These are phyloP conservation scores for Harrya chromipes DNA, from an alignment of 768 basidiomycete genomes.

Conservation along the genomic window DNA sequence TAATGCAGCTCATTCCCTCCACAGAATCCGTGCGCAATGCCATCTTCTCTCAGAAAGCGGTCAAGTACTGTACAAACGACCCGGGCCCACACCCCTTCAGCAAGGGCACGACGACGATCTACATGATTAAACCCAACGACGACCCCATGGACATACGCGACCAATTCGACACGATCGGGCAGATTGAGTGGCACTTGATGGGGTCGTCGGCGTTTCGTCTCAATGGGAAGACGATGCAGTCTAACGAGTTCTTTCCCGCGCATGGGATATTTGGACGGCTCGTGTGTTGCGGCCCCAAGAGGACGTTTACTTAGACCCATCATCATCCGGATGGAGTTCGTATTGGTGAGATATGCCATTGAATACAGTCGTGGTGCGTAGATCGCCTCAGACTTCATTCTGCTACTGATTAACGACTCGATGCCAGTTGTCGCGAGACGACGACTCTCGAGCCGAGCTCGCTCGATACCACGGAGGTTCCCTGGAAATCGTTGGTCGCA, in stretches of 20 bases:
- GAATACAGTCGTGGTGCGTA: slow-evolving; percentile 15
- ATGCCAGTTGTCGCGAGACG: slow-evolving; percentile 20
- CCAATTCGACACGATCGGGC: slow-evolving; percentile 30
- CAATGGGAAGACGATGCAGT: slow-evolving; percentile 23
- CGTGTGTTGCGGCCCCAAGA: background rate
- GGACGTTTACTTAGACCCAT: background rate
- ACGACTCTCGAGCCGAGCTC: slow-evolving; percentile 11
- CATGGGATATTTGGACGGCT: slow-evolving; percentile 24
- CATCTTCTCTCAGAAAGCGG: slow-evolving; percentile 22
- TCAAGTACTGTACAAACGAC: slow-evolving; percentile 31
- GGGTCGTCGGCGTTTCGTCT: slow-evolving; percentile 31
- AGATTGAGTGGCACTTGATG: slow-evolving; percentile 35
- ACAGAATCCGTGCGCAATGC: slow-evolving; percentile 22
- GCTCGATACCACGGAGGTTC: slow-evolving; percentile 20
- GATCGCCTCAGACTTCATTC: background rate
- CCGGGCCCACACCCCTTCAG: slow-evolving; percentile 14
- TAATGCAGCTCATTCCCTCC: slow-evolving; percentile 27
- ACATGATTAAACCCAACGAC: slow-evolving; percentile 24
- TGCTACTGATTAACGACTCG: background rate
- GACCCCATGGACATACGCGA: slow-evolving; percentile 25
- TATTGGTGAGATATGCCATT: slow-evolving; percentile 34
- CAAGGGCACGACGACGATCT: slow-evolving; percentile 21
- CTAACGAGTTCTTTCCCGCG: slow-evolving; percentile 23
- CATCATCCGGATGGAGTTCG: slow-evolving; percentile 27
- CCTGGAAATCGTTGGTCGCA: slow-evolving; percentile 19